phyloP scores from a whole-genome alignment of 2,329 filamentous ascomycete genomes.

The Stemphylium beticola region DNA sequence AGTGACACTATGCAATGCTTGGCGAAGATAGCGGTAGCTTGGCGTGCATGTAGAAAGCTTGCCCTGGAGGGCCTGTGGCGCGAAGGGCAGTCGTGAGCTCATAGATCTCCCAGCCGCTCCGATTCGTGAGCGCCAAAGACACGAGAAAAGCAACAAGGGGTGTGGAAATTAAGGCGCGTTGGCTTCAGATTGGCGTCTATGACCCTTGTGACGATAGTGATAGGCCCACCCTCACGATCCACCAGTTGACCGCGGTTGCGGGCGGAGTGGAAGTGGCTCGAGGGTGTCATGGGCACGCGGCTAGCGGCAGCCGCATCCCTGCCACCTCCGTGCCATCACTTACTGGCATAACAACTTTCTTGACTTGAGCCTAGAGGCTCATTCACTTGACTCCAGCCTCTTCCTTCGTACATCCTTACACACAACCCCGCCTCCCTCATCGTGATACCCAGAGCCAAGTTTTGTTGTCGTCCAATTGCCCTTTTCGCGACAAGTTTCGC shows the following conservation, averaged over 20 bases:
- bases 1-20: background rate
- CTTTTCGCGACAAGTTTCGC: conserved; percentile 5
- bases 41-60: conserved; percentile 5
- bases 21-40: conserved; percentile 3
- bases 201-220: background rate
- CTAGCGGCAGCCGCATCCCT: conserved; percentile 23
- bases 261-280: conserved; percentile 1
- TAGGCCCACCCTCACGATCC: background rate
- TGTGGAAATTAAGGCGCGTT: background rate
- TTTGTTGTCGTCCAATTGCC: background rate
- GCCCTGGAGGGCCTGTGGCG: conserved; percentile 1
- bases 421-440: background rate
- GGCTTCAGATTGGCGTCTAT: background rate
- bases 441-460: conserved; percentile 1
- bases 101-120: background rate
- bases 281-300: conserved; percentile 13
- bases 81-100: conserved; percentile 5
- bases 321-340: conserved; percentile 17
- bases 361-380: conserved; percentile 3
- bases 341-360: conserved; percentile 24
- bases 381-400: conserved; percentile 9
- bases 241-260: conserved; percentile 1
- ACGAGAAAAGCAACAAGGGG: background rate
- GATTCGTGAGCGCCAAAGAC: background rate
- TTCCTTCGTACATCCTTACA: conserved; percentile 5